phyloP scores from a whole-genome alignment of 208 protist species.

The Acanthamoeba quina region DNA sequence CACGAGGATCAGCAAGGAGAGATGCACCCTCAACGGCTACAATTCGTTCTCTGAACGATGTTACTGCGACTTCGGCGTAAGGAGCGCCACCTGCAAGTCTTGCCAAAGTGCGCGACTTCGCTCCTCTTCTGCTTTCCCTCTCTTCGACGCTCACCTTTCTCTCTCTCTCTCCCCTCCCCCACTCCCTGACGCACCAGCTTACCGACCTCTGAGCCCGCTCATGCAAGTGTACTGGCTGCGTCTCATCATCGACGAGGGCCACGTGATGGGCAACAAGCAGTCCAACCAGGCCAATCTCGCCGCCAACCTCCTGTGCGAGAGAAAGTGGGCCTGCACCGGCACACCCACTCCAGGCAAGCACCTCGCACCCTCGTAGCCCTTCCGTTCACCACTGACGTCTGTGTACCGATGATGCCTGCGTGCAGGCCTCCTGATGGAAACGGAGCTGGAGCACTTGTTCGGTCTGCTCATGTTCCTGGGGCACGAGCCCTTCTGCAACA shows the following conservation, averaged over 20 bases:
- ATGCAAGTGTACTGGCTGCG: conserved; percentile 79
- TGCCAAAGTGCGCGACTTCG: background rate
- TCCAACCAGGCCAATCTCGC: conserved; percentile 67
- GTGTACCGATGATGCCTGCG: background rate
- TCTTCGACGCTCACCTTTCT: background rate
- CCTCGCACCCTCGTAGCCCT: background rate
- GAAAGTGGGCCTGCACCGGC: conserved; percentile 77
- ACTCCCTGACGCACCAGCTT: background rate
- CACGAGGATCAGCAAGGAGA: conserved; percentile 71
- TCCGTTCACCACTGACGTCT: background rate
- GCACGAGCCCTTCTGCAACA: conserved; percentile 52
- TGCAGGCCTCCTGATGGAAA: conserved; percentile 32
- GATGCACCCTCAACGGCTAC: background rate
- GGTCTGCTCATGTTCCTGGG: conserved; percentile 75
- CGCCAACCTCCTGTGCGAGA: conserved; percentile 43
- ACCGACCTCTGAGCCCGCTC: conserved; percentile 16
- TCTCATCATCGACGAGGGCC: conserved; percentile 84
- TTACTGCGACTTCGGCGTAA: conserved; percentile 47
- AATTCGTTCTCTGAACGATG: background rate
- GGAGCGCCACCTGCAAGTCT: conserved; percentile 45
- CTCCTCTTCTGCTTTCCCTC: background rate
- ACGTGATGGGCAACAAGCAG: conserved; percentile 75
- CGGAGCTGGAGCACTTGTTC: conserved; percentile 73
- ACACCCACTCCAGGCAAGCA: conserved; percentile 76
- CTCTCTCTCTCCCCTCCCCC: background rate